Evolutionary conservation across 306 rosid species (phyloP).

Genomic region (Acacia acuminata): DNA sequence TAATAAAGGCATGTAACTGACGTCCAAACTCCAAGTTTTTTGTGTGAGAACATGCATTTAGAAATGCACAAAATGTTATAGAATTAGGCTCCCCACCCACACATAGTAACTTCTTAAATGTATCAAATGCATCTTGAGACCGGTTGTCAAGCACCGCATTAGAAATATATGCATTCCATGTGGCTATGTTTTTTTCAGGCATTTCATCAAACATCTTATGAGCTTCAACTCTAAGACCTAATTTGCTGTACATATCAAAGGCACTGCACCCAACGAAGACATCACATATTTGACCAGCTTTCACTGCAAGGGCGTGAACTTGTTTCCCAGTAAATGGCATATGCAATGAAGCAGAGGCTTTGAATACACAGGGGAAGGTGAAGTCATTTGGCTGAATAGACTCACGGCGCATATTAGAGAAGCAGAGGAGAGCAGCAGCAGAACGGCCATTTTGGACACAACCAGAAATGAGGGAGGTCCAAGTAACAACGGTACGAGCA

Average conservation of each 20-base stretch:
- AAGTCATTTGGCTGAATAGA: constrained; percentile 74
- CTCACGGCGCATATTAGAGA: constrained; percentile 66
- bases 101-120: constrained; percentile 58
- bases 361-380: constrained; percentile 78
- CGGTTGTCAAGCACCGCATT: constrained; percentile 70
- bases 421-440: constrained; percentile 49
- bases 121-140: constrained; percentile 40
- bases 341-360: constrained; percentile 62
- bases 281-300: constrained; percentile 62
- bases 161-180: constrained; percentile 84
- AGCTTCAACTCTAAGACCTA: constrained; percentile 57
- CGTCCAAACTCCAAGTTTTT: constrained; percentile 52
- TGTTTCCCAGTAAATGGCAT: constrained; percentile 61
- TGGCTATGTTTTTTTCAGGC: constrained; percentile 65
- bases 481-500: constrained; percentile 74
- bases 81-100: constrained; percentile 61
- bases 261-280: constrained; percentile 87
- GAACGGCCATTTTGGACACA: constrained; percentile 68
- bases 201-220: constrained; percentile 71
- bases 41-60: constrained; percentile 74
- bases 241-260: constrained; percentile 77
- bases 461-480: constrained; percentile 89
- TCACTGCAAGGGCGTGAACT: constrained; percentile 68
- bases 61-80: constrained; percentile 73
- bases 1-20: constrained; percentile 66